Conservation (phyloP, 345 rosid genomes). For the Eucalyptus sideroxylon region DNA sequence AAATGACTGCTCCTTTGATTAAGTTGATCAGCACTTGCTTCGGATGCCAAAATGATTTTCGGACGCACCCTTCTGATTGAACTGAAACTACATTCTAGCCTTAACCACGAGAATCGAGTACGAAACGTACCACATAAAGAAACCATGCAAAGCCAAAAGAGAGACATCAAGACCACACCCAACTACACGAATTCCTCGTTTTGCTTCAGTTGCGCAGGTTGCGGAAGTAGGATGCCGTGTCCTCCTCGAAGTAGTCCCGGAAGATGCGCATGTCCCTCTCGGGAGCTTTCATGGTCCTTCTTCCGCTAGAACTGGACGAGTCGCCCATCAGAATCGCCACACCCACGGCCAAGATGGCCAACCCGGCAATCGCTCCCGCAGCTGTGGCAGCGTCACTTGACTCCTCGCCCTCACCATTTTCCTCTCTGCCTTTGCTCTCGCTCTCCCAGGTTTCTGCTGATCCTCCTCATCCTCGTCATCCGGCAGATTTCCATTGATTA, state of each 20-base stretch:
- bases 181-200: neutral
- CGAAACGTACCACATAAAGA: neutral
- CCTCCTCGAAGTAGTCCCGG: neutral
- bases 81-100: neutral
- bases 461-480: neutral
- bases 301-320: neutral
- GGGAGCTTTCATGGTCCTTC: conserved; percentile 3
- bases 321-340: neutral
- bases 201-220: neutral
- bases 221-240: neutral
- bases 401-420: neutral
- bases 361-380: neutral
- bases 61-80: neutral
- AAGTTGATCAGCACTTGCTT: neutral
- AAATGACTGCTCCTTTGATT: neutral
- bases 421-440: neutral
- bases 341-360: neutral
- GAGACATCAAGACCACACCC: neutral
- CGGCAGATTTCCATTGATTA: neutral
- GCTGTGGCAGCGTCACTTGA: neutral
- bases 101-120: neutral
- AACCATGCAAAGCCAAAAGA: neutral
- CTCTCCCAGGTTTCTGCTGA: neutral
- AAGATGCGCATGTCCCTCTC: neutral
- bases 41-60: neutral